Evolutionary conservation across 768 basidiomycete genomes (phyloP).

Genomic region (Termitomyces sp.): DNA sequence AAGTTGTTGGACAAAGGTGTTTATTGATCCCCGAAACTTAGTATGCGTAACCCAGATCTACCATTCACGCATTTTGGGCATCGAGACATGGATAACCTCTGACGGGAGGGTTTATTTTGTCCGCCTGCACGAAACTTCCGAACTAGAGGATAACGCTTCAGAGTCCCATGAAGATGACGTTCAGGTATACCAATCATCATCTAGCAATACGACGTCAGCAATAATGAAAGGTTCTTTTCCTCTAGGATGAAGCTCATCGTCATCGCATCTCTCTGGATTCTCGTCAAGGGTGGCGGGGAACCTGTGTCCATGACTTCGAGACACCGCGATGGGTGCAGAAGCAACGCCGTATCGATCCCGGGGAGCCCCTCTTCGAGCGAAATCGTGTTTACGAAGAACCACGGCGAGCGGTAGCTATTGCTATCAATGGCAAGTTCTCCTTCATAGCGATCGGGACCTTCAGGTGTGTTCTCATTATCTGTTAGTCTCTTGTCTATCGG

Average conservation of each 20-base stretch:
- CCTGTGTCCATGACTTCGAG: constrained; percentile 74
- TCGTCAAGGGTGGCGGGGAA: constrained; percentile 61
- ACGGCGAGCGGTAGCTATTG: constrained; percentile 57
- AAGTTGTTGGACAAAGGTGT: neutral
- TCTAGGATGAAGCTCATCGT: constrained; percentile 7
- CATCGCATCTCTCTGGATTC: constrained; percentile 17
- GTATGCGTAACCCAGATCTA: constrained; percentile 67
- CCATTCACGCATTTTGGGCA: constrained; percentile 52
- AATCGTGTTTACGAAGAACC: constrained; percentile 55
- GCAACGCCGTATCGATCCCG: constrained; percentile 53
- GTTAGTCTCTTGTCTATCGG: neutral
- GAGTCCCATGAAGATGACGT: constrained; percentile 14
- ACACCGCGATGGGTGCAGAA: constrained; percentile 81
- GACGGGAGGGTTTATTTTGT: constrained; percentile 84
- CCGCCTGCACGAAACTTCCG: constrained; percentile 46
- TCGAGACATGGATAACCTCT: constrained; percentile 83
- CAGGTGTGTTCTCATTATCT: constrained; percentile 37
- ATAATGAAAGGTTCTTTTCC: neutral
- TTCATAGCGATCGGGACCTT: constrained; percentile 76
- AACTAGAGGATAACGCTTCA: constrained; percentile 13
- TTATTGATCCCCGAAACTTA: constrained; percentile 22
- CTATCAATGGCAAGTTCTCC: constrained; percentile 79
- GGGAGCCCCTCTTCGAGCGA: constrained; percentile 28
- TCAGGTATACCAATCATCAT: constrained; percentile 15
- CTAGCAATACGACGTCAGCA: neutral